These are phyloP conservation scores for Tetradesmus obliquus DNA, from an alignment of 139 green algal genomes.

Conservation along the genomic window DNA sequence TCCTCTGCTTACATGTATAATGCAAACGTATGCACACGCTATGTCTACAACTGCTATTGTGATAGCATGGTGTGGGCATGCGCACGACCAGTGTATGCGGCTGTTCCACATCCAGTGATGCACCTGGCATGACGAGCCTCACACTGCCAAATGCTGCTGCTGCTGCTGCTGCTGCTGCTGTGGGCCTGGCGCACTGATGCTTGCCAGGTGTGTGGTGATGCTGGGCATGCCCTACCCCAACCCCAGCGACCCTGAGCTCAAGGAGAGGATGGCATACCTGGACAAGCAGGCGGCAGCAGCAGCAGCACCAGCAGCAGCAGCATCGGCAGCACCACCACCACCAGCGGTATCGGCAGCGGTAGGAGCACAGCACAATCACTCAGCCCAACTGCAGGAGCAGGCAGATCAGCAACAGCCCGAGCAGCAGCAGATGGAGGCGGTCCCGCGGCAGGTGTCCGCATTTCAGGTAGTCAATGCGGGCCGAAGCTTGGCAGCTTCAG, in stretches of 20 bases:
- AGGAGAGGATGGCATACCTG: slow-evolving; percentile 88
- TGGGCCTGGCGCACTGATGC: neutral
- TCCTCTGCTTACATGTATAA: no score
- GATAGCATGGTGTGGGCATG: no score
- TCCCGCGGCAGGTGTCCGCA: neutral
- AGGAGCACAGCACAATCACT: neutral
- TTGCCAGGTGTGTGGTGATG: slow-evolving; percentile 90
- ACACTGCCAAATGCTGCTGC: neutral
- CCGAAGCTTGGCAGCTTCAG: neutral
- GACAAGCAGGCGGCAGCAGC: slow-evolving; percentile 61
- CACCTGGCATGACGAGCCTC: neutral
- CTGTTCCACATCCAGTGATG: no score
- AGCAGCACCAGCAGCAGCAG: slow-evolving; percentile 15
- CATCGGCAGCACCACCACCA: neutral
- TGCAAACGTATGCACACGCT: no score
- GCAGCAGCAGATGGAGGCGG: neutral
- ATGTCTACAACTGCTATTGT: no score
- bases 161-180: neutral
- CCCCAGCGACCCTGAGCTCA: slow-evolving; percentile 90
- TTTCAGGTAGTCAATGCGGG: neutral
- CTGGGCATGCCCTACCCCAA: slow-evolving; percentile 97
- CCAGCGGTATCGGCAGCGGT: neutral
- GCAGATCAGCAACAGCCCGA: neutral
- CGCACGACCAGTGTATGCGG: no score
- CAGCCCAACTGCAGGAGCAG: neutral